Evolutionary conservation across 2,329 filamentous ascomycete species (phyloP), one percentile per base, ranked within the genome.

Genomic region (Polytolypa hystricis): DNA sequence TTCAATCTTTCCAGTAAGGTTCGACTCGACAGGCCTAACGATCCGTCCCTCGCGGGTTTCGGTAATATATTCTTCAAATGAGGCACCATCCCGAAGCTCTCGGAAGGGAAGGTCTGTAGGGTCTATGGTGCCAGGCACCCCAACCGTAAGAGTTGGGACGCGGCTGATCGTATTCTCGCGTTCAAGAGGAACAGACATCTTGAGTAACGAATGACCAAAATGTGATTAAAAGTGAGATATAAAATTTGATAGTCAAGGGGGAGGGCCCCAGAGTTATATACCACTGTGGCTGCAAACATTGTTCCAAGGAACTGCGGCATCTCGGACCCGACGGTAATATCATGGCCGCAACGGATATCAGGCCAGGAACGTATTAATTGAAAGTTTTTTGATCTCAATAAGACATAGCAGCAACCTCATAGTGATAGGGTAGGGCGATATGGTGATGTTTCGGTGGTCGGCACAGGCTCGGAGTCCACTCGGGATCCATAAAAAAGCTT

Each of bases 1-100:
- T 45, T 67, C 61, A n/a, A 66, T 55, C 35, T 63, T 55, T 3
- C 69, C 67, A 2, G 63, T 66, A 0, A 65, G 65, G 32, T 79
- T 72, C 3, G 81, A 74, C 46, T 60, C 61, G 14, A 68, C 55
- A 26, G 62, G 59, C 46, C 64, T 67, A 16, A 74, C 65, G 44
- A 84, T 81, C 37, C 73, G 65, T n/a, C 81, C 81, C 0, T 57
- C 51, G 4, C 62, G 56, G 2, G 73, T 77, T 55, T 84, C 79
- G 39, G 67, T 60, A 2, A 69, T 75, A 55, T 80, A 85, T 59
- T 85, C 81, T 21, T 70, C 67, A 38, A 85, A 62, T 52, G 80
- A 74, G 42, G 76, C 76, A 26, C 61, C 57, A 36, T 67, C 64
- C 42, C 64, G 75, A 18, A 84, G 63, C 11, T 74, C 79, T 44